These are phyloP conservation scores for Coemansia sp. DNA, from an alignment of 192 early-diverging fungal species.

Conservation along the genomic window DNA sequence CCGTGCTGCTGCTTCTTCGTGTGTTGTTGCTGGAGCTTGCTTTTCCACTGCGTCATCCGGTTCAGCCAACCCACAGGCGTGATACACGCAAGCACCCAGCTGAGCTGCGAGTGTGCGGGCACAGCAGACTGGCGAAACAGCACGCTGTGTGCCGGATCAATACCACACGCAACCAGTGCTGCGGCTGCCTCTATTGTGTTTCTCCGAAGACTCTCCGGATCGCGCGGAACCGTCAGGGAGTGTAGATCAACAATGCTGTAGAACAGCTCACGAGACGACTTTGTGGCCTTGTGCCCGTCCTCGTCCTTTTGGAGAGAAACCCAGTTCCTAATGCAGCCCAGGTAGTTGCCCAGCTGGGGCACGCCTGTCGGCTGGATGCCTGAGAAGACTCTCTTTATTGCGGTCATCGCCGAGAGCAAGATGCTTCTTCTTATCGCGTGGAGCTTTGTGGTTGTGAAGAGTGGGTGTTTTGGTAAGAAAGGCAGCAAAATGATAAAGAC, in stretches of 20 bases:
- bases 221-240: conserved; percentile 77
- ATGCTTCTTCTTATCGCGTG: no score
- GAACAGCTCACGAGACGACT: conserved; percentile 47
- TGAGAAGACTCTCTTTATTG: conserved; percentile 60
- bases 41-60: conserved; percentile 97
- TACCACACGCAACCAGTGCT: conserved; percentile 78
- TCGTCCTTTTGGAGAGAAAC: conserved; percentile 64
- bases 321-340: conserved; percentile 89
- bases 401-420: background rate
- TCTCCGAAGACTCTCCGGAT: conserved; percentile 63
- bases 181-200: conserved; percentile 75
- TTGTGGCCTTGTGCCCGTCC: conserved; percentile 15
- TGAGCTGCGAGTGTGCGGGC: conserved; percentile 73
- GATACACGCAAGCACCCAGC: conserved; percentile 85
- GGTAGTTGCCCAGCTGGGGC: conserved; percentile 93
- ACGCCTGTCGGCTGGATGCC: conserved; percentile 94
- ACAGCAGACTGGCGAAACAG: conserved; percentile 87
- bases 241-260: conserved; percentile 91
- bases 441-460: no score
- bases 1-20: background rate
- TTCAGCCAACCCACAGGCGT: conserved; percentile 87
- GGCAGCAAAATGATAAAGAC: no score
- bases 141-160: conserved; percentile 69
- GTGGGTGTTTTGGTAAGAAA: no score
- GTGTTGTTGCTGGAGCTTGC: conserved; percentile 43